Evolutionary conservation across 768 basidiomycete genomes (phyloP).

Genomic region (Mycena vitilis): DNA sequence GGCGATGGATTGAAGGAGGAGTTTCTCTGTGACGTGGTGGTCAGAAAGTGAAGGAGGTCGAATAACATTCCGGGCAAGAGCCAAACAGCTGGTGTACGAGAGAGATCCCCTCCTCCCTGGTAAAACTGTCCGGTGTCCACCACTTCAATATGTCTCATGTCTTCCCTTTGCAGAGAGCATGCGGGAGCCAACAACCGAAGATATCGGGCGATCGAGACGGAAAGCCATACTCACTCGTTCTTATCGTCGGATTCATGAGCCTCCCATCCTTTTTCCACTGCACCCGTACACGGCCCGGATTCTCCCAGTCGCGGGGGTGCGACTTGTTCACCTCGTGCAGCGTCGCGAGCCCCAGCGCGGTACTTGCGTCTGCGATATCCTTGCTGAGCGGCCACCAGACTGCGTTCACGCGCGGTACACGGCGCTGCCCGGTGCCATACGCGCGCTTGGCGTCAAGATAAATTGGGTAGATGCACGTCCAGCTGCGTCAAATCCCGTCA

Average conservation of each 20-base stretch:
- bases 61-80: no score
- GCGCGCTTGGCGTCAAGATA: slow-evolving; percentile 96
- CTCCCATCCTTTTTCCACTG: slow-evolving; percentile 88
- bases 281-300: slow-evolving; percentile 94
- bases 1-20: slow-evolving; percentile 79
- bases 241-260: slow-evolving; percentile 74
- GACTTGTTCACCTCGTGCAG: slow-evolving; percentile 91
- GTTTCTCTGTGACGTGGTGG: slow-evolving; percentile 68
- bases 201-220: no score
- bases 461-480: slow-evolving; percentile 97
- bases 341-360: slow-evolving; percentile 78
- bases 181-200: no score
- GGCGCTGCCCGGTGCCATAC: slow-evolving; percentile 83
- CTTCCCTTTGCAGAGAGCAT: no score
- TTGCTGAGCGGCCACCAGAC: slow-evolving; percentile 97
- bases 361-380: slow-evolving; percentile 89
- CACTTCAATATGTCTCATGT: no score
- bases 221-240: slow-evolving; percentile 65
- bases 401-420: slow-evolving; percentile 81
- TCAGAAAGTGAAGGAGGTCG: not conserved
- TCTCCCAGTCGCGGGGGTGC: slow-evolving; percentile 98
- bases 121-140: no score
- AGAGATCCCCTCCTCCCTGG: no score
- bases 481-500: slow-evolving; percentile 61
- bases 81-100: no score